A percentile compares a stretch with the other conserved stretches of the same genome.
These are phyloP conservation scores for Yarrowia divulgata DNA, from an alignment of 805 yeast genomes.

Conservation along the genomic window DNA sequence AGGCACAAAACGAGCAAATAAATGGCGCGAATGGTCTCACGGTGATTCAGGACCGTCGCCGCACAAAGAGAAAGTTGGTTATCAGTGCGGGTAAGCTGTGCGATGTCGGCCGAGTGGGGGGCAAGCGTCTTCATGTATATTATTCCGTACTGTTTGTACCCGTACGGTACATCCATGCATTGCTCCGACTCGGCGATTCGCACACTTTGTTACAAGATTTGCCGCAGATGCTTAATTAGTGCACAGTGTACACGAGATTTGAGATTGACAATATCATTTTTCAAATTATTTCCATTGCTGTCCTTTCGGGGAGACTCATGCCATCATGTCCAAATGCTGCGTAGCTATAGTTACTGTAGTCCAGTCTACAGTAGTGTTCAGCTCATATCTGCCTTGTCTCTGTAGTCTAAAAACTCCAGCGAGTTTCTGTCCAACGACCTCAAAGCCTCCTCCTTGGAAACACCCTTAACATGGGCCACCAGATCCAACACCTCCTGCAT, in stretches of 20 bases:
- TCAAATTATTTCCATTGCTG: too few species aligned
- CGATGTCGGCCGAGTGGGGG: constrained; percentile 11
- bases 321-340: too few species aligned
- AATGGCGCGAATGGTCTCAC: too few species aligned
- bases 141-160: too few species aligned
- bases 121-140: too few species aligned
- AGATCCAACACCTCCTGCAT: constrained; percentile 38
- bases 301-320: background rate
- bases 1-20: background rate
- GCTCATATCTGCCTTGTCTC: background rate
- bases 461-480: constrained; percentile 4
- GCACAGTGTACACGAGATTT: too few species aligned
- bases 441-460: background rate
- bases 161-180: background rate
- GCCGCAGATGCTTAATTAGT: too few species aligned
- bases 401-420: constrained; percentile 9
- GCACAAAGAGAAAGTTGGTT: background rate
- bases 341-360: background rate
- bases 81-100: background rate
- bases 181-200: background rate
- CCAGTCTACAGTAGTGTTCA: background rate
- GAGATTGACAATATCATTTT: too few species aligned
- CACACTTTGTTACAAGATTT: too few species aligned
- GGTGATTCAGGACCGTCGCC: too few species aligned
- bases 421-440: background rate